phyloP scores from a whole-genome alignment of 192 early-diverging fungal species.

The Paraglomus brasilianum region DNA sequence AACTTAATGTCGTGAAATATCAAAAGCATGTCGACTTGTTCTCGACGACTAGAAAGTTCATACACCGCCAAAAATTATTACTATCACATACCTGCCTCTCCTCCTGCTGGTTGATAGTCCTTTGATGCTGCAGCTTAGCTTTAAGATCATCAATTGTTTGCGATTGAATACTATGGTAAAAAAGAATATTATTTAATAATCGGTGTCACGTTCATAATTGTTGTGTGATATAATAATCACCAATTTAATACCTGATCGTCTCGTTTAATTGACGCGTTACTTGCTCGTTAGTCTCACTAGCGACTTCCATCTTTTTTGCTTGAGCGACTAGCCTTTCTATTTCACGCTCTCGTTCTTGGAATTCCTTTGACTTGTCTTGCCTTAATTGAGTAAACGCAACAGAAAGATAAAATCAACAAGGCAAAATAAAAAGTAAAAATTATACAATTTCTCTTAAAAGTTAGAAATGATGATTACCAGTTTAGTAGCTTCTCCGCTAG shows the following conservation, averaged over 20 bases:
- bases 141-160: constrained; percentile 41
- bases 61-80: background rate
- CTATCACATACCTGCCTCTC: background rate
- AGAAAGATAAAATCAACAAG: background rate
- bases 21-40: background rate
- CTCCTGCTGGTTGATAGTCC: background rate
- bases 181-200: constrained; percentile 10
- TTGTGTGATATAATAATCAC: background rate
- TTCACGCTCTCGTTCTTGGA: constrained; percentile 44
- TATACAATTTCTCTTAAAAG: background rate
- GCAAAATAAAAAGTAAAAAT: background rate
- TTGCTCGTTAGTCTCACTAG: constrained; percentile 34
- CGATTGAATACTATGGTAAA: constrained; percentile 35
- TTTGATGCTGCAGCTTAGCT: constrained; percentile 26
- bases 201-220: background rate
- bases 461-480: constrained; percentile 36
- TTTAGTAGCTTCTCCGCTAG: constrained; percentile 50
- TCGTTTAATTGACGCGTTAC: constrained; percentile 28
- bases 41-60: background rate
- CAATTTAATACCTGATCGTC: background rate
- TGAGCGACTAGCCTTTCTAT: constrained; percentile 42
- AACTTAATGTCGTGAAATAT: background rate
- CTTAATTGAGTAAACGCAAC: background rate
- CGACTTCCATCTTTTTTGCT: constrained; percentile 38
- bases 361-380: constrained; percentile 42